Evolutionary conservation across 75 land plant genomes (phyloP), one percentile per base, ranked within the genome.

Genomic region (Adiantum capillusveneris): DNA sequence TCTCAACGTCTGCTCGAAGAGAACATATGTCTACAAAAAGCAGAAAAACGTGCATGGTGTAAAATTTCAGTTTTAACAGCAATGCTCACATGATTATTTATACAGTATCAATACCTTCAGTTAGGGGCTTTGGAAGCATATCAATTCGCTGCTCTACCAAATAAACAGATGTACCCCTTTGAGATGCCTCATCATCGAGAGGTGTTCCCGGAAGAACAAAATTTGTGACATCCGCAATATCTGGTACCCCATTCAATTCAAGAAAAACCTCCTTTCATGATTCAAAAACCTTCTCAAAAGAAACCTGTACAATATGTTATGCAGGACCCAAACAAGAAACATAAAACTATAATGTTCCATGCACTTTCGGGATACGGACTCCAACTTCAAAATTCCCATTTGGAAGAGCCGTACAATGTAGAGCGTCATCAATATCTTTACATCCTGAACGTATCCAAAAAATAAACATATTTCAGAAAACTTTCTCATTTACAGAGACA

Each of bases 41-140:
- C 55, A 42, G 22, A 30, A 36, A 73, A 31, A 13, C 60, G 24
- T 41, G 34, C 13, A 17, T 31, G 30, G n/a, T n/a, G n/a, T n/a
- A n/a, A n/a, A n/a, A n/a, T n/a, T n/a, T n/a, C n/a, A n/a, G n/a
- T n/a, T n/a, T n/a, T n/a, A n/a, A n/a, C 37, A 34, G 37, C 37
- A 34, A 34, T 34, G 37, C 3, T 5, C 3, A 34, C 37, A 34
- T 3, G 7, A 34, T n/a, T n/a, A n/a, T n/a, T n/a, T n/a, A n/a
- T 13, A 41, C 45, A 25, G 12, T 42, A 11, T 16, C 37, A 2
- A 43, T 21, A 86, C 96, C 98, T 94, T 94, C 98, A 54, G 98
- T 94, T n/a, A 94, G 64, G 65, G 98, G 98, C 68, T 94, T 94
- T n/a, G 98, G 98, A 46, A 94, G 91, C 98, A 94, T 94, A 76